A percentile compares a stretch with the other conserved stretches of the same genome.
Conservation (phyloP, 257 asterid genomes). For the Petunia axillaris region DNA sequence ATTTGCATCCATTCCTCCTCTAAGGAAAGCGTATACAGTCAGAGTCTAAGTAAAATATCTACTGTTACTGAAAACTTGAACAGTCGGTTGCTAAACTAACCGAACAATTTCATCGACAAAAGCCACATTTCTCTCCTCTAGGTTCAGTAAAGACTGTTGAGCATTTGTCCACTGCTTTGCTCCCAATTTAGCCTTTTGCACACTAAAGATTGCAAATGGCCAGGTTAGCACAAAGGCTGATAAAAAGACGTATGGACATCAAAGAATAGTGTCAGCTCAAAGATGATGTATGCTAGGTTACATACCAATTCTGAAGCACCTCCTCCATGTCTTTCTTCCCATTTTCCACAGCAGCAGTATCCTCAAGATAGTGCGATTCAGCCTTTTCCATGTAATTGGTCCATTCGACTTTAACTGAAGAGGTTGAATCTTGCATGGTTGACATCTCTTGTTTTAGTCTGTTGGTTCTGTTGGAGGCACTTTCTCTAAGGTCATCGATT, state of each 20-base stretch:
- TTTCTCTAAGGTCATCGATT: conserved; percentile 76
- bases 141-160: conserved; percentile 68
- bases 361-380: conserved; percentile 71
- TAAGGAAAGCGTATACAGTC: conserved; percentile 22
- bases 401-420: conserved; percentile 75
- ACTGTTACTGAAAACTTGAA: background rate
- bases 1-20: conserved; percentile 88
- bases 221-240: conserved; percentile 12
- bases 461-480: conserved; percentile 76
- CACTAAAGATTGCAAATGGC: conserved; percentile 46
- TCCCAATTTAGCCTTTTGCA: conserved; percentile 84
- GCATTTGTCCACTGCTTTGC: conserved; percentile 86
- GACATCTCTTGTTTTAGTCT: conserved; percentile 91
- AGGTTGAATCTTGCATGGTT: conserved; percentile 73
- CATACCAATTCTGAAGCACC: conserved; percentile 80
- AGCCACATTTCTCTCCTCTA: conserved; percentile 77
- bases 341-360: conserved; percentile 69
- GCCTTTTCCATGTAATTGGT: conserved; percentile 58
- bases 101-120: conserved; percentile 73
- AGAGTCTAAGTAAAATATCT: background rate
- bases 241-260: conserved; percentile 12
- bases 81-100: conserved; percentile 42
- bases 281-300: background rate
- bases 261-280: background rate
- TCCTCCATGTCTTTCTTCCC: conserved; percentile 73